Evolutionary conservation across 2,329 filamentous ascomycete species (phyloP).

Genomic region (Penicillium hesseltinei): DNA sequence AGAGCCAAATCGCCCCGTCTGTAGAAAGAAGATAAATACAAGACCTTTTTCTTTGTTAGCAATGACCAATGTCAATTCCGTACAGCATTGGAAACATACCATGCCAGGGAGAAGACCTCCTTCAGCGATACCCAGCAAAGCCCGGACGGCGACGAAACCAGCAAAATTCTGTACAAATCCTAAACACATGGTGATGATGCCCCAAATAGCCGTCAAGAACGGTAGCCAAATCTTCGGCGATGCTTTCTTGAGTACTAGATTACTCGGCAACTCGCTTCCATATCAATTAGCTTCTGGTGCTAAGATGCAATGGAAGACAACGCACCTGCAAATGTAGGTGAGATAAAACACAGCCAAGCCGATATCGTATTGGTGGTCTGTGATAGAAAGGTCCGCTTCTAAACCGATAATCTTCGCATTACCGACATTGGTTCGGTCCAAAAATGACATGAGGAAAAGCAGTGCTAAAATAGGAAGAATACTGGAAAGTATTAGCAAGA

Average conservation of each 20-base stretch:
- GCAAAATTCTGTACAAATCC: slow-evolving; percentile 43
- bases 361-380: slow-evolving; percentile 61
- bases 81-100: slow-evolving; percentile 37
- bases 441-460: slow-evolving; percentile 64
- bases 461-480: slow-evolving; percentile 63
- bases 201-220: slow-evolving; percentile 57
- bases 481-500: slow-evolving; percentile 34
- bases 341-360: slow-evolving; percentile 65
- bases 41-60: slow-evolving; percentile 42
- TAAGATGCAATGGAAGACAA: background rate
- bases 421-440: slow-evolving; percentile 71
- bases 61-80: background rate
- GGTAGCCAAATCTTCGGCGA: slow-evolving; percentile 62
- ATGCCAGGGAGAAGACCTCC: slow-evolving; percentile 67
- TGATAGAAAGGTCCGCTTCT: slow-evolving; percentile 58
- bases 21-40: slow-evolving; percentile 65
- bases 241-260: slow-evolving; percentile 61
- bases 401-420: slow-evolving; percentile 67
- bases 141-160: slow-evolving; percentile 61
- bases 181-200: slow-evolving; percentile 51
- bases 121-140: slow-evolving; percentile 62
- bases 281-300: background rate
- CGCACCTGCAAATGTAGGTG: slow-evolving; percentile 55
- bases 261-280: slow-evolving; percentile 62
- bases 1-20: slow-evolving; percentile 59